Evolutionary conservation across 352 stramenopile species (phyloP).

Genomic region (Pythium coloratum): DNA sequence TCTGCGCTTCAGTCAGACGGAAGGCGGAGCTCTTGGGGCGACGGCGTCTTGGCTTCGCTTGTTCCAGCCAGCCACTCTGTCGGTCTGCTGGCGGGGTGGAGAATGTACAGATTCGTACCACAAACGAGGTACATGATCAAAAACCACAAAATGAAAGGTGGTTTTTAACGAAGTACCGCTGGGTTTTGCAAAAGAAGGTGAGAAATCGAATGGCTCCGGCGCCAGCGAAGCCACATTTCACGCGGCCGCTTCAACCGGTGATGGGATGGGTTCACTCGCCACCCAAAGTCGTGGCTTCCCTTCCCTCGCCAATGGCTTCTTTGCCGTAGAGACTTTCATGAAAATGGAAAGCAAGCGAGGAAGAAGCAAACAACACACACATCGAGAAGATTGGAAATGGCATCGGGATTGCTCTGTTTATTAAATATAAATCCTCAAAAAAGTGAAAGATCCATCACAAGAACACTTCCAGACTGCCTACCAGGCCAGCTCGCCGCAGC

Average conservation of each 20-base stretch:
- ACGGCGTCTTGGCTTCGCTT: slow-evolving; percentile 18
- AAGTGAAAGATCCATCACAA: slow-evolving; percentile 39
- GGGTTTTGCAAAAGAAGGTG: slow-evolving; percentile 11
- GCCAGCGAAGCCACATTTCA: slow-evolving; percentile 9
- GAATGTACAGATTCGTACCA: slow-evolving; percentile 8
- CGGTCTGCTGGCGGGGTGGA: not conserved
- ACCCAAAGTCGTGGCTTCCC: not conserved
- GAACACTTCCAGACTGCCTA: slow-evolving; percentile 19
- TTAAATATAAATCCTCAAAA: slow-evolving; percentile 75
- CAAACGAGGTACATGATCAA: slow-evolving; percentile 2
- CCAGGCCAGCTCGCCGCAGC: slow-evolving; percentile 3
- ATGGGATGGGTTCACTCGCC: slow-evolving; percentile 8
- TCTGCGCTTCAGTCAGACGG: not conserved
- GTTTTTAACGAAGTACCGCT: not conserved
- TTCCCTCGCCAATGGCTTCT: too few species aligned
- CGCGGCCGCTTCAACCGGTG: not conserved
- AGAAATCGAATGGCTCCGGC: slow-evolving; percentile 19
- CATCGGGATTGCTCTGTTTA: slow-evolving; percentile 34
- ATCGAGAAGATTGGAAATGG: not conserved
- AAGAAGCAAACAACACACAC: too few species aligned
- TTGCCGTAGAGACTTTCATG: too few species aligned
- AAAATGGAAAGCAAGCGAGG: too few species aligned
- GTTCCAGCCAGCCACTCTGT: slow-evolving; percentile 16
- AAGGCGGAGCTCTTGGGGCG: not conserved
- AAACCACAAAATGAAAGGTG: not conserved